Evolutionary conservation across 805 yeast genomes (phyloP), one percentile per base, ranked within the genome.

Genomic region (Candida tibetensis): DNA sequence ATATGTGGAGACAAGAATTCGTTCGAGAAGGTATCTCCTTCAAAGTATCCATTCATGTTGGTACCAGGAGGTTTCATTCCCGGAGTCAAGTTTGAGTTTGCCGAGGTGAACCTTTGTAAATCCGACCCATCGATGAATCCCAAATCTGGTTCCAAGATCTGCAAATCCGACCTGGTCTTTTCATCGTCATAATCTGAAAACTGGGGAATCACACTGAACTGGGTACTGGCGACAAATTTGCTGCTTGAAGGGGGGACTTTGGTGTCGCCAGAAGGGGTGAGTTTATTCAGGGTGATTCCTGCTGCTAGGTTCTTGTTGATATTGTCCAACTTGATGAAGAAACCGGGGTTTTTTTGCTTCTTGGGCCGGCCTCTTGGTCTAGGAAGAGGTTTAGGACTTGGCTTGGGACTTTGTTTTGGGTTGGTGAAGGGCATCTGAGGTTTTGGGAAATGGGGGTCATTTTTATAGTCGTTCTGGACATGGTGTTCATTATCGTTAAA

Each of bases 21-120:
- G 17, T 15, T 28, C 13, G 34, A 17, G 16, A 17, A 14, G 7
- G 15, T 5, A 4, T 22, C 12, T 14, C n/a, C 18, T 21, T 42
- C 44, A 40, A 53, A 41, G 42, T 54, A 51, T n/a, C 41, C 52
- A 12, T 43, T 37, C 14, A 30, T 35, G 22, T 39, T 42, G 13
- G 45, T 22, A 12, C 54, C 57, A 2, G 69, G 68, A 0, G 66
- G 66, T 27, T 55, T 55, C 61, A 61, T 57, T 4, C 52, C 46
- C 3, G 67, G 69, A 2, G 69, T 63, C 10, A 61, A 41, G 31
- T 49, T 52, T 22, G 47, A 34, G 22, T 34, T 38, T 18, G 23
- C 36, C 34, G 44, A 42, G 15, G 26, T 29, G 13, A 37, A 37
- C 6, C 38, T 41, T 21, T 34, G 34, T 5, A 44, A 40, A 8